phyloP scores from a whole-genome alignment of 164 flowering plant genomes.

The Santalum album region DNA sequence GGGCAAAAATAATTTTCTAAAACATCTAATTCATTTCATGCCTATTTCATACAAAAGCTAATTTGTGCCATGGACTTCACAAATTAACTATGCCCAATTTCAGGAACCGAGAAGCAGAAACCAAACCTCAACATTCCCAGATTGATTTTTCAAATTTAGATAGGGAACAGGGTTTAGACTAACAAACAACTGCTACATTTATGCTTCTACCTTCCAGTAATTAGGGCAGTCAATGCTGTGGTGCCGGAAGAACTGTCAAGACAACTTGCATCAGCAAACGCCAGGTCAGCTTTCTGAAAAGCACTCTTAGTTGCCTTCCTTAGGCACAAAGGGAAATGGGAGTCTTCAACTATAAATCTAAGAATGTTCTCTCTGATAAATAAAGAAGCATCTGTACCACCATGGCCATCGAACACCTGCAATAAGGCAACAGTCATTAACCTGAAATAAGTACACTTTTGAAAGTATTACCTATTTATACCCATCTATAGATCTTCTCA shows the following conservation, averaged over 20 bases:
- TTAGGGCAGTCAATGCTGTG: neutral
- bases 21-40: too few species aligned
- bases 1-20: neutral
- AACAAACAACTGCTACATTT: neutral
- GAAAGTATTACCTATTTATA: too few species aligned
- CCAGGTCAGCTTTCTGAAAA: constrained; percentile 36
- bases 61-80: neutral
- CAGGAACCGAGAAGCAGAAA: neutral
- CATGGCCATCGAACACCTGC: constrained; percentile 67
- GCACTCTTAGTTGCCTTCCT: constrained; percentile 76
- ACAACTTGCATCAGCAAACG: neutral
- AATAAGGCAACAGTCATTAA: neutral
- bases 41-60: too few species aligned
- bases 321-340: constrained; percentile 16
- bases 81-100: too few species aligned
- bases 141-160: too few species aligned
- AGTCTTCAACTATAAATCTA: constrained; percentile 32
- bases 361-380: constrained; percentile 39
- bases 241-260: constrained; percentile 1
- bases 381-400: constrained; percentile 49
- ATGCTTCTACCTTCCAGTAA: neutral
- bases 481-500: too few species aligned
- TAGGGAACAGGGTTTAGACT: neutral
- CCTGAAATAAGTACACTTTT: too few species aligned
- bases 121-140: neutral